Evolutionary conservation across 148 eudicot genomes (phyloP).

Genomic region (Diospyros lotus): DNA sequence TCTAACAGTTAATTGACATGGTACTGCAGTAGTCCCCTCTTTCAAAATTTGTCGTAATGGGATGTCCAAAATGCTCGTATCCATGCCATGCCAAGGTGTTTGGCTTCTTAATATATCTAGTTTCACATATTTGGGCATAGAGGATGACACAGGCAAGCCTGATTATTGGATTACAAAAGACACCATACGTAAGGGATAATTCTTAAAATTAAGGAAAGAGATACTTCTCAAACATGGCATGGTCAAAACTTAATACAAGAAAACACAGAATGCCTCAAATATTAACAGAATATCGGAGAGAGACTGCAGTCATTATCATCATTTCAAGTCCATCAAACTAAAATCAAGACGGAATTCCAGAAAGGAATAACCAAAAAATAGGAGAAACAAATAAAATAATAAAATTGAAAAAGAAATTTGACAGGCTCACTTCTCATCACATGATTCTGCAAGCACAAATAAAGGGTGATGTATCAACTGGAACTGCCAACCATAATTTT

Average conservation of each 20-base stretch:
- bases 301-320: constrained; percentile 3
- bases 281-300: not conserved
- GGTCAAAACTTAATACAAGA: not conserved
- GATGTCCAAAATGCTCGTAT: no score
- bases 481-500: constrained; percentile 10
- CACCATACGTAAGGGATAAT: no score
- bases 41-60: no score
- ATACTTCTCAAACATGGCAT: not conserved
- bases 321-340: constrained; percentile 1
- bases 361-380: constrained; percentile 15
- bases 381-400: constrained; percentile 10
- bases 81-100: no score
- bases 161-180: no score
- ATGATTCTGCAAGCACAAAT: not conserved
- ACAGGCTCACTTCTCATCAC: not conserved
- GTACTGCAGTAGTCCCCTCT: no score
- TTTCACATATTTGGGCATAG: no score
- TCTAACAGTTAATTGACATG: no score
- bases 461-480: not conserved
- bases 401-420: constrained; percentile 3
- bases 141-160: no score
- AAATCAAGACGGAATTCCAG: constrained; percentile 5
- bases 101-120: no score
- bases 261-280: constrained; percentile 2
- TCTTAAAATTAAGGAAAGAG: not conserved